These are phyloP conservation scores for Rhizoclosmatium globosum DNA, from an alignment of 192 early-diverging fungal species.

Conservation along the genomic window DNA sequence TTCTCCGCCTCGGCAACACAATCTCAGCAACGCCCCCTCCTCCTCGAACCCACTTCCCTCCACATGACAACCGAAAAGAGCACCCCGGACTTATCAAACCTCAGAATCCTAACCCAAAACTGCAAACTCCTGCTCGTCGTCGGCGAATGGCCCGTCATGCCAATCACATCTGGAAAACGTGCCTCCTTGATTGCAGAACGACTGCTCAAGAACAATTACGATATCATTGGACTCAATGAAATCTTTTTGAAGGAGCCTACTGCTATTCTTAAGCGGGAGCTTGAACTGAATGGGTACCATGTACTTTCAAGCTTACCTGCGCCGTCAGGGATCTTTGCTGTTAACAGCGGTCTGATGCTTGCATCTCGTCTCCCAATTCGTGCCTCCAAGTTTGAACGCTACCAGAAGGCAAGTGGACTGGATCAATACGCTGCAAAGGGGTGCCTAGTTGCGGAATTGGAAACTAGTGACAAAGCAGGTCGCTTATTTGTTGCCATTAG, in stretches of 20 bases:
- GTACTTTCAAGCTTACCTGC: neutral
- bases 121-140: conserved; percentile 13
- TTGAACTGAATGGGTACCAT: conserved; percentile 15
- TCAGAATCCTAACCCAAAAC: conserved; percentile 10
- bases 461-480: neutral
- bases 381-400: neutral
- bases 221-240: conserved; percentile 7
- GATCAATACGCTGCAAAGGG: neutral
- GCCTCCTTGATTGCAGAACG: neutral
- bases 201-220: neutral
- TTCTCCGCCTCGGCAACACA: neutral
- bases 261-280: neutral
- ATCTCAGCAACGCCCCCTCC: neutral
- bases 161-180: neutral
- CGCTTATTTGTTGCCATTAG: conserved; percentile 1
- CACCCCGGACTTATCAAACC: neutral
- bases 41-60: neutral
- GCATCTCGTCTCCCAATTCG: neutral
- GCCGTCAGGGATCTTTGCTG: neutral
- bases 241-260: conserved; percentile 13
- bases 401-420: neutral
- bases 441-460: neutral
- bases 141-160: conserved; percentile 16
- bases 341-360: neutral
- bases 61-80: neutral